Evolutionary conservation across 192 early-diverging fungal genomes (phyloP).

Genomic region (Coemansia sp.): DNA sequence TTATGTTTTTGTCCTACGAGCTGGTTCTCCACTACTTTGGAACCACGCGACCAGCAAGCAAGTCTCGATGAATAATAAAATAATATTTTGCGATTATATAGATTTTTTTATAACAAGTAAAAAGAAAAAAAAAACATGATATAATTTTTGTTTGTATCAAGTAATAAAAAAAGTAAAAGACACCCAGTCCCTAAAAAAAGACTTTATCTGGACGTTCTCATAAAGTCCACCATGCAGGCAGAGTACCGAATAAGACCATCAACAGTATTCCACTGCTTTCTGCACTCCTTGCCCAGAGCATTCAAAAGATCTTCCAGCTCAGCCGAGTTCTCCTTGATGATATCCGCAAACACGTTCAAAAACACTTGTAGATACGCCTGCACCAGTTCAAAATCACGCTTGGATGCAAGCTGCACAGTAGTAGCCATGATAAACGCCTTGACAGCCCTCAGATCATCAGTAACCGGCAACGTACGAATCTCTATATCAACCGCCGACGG

Average conservation of each 20-base stretch:
- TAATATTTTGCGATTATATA: too few relatives aligned
- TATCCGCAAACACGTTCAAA: slow-evolving; percentile 77
- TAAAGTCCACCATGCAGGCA: slow-evolving; percentile 53
- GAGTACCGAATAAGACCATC: slow-evolving; percentile 52
- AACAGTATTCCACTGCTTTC: slow-evolving; percentile 34
- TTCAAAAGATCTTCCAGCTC: slow-evolving; percentile 52
- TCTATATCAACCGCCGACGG: slow-evolving; percentile 87
- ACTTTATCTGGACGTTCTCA: slow-evolving; percentile 29
- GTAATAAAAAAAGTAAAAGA: not conserved
- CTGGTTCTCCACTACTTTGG: slow-evolving; percentile 61
- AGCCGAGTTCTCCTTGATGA: slow-evolving; percentile 64
- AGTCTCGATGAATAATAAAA: not conserved
- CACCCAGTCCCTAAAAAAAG: not conserved
- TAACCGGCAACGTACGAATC: slow-evolving; percentile 72
- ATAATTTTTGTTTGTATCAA: not conserved
- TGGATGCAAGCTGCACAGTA: slow-evolving; percentile 58
- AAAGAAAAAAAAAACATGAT: too few relatives aligned
- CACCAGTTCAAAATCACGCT: slow-evolving; percentile 84
- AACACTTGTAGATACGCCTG: slow-evolving; percentile 79
- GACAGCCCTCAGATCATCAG: slow-evolving; percentile 63
- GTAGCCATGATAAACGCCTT: slow-evolving; percentile 69
- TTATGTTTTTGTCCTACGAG: slow-evolving; percentile 90
- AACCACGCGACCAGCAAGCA: slow-evolving; percentile 1
- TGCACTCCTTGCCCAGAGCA: slow-evolving; percentile 35
- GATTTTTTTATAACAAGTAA: too few relatives aligned